phyloP scores from a whole-genome alignment of 495 filamentous ascomycete species.

The Neurospora sp. region DNA sequence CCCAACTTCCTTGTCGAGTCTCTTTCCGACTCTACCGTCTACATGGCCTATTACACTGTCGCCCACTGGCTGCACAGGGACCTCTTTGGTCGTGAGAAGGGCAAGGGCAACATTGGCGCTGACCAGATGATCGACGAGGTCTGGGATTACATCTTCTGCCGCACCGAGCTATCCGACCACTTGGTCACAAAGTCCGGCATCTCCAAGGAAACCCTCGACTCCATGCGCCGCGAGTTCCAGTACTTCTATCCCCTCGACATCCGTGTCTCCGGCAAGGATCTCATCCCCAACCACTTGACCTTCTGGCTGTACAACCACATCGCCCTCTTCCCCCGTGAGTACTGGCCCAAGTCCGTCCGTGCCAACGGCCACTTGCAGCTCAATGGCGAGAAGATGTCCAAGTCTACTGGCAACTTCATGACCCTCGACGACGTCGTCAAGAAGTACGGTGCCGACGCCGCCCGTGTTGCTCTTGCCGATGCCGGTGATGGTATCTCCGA shows the following conservation, averaged over 20 bases:
- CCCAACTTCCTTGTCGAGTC: slow-evolving; percentile 82
- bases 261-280: slow-evolving; percentile 73
- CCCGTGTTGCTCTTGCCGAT: slow-evolving; percentile 85
- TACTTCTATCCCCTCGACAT: slow-evolving; percentile 96
- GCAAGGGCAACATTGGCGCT: slow-evolving; percentile 53
- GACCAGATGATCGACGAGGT: slow-evolving; percentile 93
- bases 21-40: slow-evolving; percentile 83
- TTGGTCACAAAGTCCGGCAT: slow-evolving; percentile 53
- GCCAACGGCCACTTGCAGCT: slow-evolving; percentile 88
- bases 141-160: slow-evolving; percentile 85
- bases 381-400: slow-evolving; percentile 96
- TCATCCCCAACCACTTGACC: slow-evolving; percentile 83
- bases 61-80: slow-evolving; percentile 72
- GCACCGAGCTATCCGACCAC: slow-evolving; percentile 51
- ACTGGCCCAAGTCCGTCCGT: slow-evolving; percentile 76
- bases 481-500: slow-evolving; percentile 91
- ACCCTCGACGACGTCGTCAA: slow-evolving; percentile 76
- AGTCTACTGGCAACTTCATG: slow-evolving; percentile 91
- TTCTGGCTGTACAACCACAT: slow-evolving; percentile 96
- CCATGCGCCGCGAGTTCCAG: slow-evolving; percentile 82
- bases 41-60: slow-evolving; percentile 96
- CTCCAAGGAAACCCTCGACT: slow-evolving; percentile 55
- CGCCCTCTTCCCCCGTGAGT: slow-evolving; percentile 75
- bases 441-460: slow-evolving; percentile 92
- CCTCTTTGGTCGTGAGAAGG: slow-evolving; percentile 65